Base-by-base conservation (phyloP, 352 stramenopile genomes). In the Phytophthora sp. region DNA sequence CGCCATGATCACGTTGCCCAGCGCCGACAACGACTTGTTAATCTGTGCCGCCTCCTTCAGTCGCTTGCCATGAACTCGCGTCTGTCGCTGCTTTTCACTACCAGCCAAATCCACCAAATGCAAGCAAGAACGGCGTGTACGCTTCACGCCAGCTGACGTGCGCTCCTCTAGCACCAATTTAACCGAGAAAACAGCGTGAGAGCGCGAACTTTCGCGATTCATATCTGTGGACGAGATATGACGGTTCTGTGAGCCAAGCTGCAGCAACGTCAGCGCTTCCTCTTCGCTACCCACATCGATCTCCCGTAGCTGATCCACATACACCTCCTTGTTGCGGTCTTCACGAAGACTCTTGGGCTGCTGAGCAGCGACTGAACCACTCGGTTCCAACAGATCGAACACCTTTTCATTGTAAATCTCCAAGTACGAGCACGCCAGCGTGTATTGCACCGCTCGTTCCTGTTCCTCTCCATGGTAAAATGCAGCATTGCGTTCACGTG, bases 101-200 rank as follows among this genome's bases (percentile, higher is more conserved):
- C 90, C 90, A 31, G 90, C 90, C 9, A 97, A 66, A 77, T 97
- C 90, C 27, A 97, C 87, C 13, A 97, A 66, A 63, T 95, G 84
- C 49, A 96, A 56, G 35, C 89, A 90, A 1, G 86, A 94, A n/a
- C 82, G 75, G 7, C 86, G 75, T 1, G 80, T 95, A 42, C 91
- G 74, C 20, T 83, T 64, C 15, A 88, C 71, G 18, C 85, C 86
- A 29, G 71, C 63, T 3, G 76, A 71, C 12, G 86, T 90, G 24
- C 86, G 77, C 45, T 93, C 69, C 3, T 77, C 88, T 21, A 91
- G 89, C 60, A 98, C 85, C 38, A 99, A 56, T 47, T 95, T 90
- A 20, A 99, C 80, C 13, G 96, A 98, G 65, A 99, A 99, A 21
- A 99, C 97, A 6, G 96, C 96, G 69, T 99, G 97, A 0, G 94